A percentile compares a stretch with the other conserved stretches of the same genome.
These are phyloP conservation scores for Ciborinia camelliae DNA, from an alignment of 2,329 filamentous ascomycete genomes.

Conservation along the genomic window DNA sequence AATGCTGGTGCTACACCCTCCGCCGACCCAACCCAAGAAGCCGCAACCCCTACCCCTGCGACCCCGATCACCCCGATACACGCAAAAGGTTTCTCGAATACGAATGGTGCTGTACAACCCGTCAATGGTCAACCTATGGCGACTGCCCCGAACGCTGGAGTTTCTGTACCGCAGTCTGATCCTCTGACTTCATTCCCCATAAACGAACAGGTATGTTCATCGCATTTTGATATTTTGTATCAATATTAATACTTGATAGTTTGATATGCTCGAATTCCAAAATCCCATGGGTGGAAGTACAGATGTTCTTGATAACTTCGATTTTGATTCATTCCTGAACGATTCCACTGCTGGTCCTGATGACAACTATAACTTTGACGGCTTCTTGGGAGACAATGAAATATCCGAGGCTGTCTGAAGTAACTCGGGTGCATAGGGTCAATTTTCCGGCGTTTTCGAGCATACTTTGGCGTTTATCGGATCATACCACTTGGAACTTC, in stretches of 20 bases:
- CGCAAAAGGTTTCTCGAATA: constrained; percentile 48
- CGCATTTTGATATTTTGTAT: background rate
- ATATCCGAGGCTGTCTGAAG: constrained; percentile 53
- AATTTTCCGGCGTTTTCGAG: constrained; percentile 37
- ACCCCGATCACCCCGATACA: constrained; percentile 63
- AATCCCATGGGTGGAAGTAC: constrained; percentile 49
- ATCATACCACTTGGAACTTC: constrained; percentile 35
- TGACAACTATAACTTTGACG: constrained; percentile 54
- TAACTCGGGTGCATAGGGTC: constrained; percentile 21
- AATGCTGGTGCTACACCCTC: constrained; percentile 55
- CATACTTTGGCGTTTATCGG: constrained; percentile 38
- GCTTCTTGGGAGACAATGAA: constrained; percentile 56
- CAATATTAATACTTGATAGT: constrained; percentile 23
- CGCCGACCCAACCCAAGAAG: constrained; percentile 53
- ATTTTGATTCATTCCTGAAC: constrained; percentile 66
- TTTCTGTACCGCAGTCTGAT: constrained; percentile 47
- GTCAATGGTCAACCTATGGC: constrained; percentile 41
- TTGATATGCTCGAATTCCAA: constrained; percentile 50
- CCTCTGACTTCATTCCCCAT: constrained; percentile 49
- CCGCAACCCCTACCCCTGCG: constrained; percentile 57
- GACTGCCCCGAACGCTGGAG: constrained; percentile 42
- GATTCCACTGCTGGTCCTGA: constrained; percentile 43
- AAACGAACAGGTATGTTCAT: constrained; percentile 31
- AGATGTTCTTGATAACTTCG: constrained; percentile 64
- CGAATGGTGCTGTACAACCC: constrained; percentile 44